These are phyloP conservation scores for Trichoderma asperelloides DNA, from an alignment of 495 filamentous ascomycete genomes.

Conservation along the genomic window DNA sequence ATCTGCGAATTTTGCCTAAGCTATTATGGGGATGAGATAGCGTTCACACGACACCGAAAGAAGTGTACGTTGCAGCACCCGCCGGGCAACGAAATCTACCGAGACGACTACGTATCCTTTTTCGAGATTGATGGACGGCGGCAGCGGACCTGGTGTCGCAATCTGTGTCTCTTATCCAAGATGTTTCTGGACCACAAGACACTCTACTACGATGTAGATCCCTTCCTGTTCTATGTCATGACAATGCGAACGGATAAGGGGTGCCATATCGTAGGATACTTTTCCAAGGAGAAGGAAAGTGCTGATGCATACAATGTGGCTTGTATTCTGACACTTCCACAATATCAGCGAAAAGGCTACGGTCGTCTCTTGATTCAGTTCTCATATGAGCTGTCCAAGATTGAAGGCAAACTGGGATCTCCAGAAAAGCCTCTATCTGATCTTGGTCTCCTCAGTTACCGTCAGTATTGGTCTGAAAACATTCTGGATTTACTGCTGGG, in stretches of 20 bases:
- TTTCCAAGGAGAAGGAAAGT: constrained; percentile 95
- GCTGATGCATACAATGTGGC: constrained; percentile 95
- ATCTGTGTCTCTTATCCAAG: constrained; percentile 87
- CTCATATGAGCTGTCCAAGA: constrained; percentile 93
- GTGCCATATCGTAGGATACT: constrained; percentile 91
- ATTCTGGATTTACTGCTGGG: constrained; percentile 76
- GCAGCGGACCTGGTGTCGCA: constrained; percentile 95
- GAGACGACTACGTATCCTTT: constrained; percentile 88
- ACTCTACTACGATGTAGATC: constrained; percentile 98
- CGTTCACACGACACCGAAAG: constrained; percentile 72
- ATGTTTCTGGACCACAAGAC: constrained; percentile 98
- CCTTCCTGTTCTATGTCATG: constrained; percentile 99
- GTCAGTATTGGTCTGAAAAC: constrained; percentile 94
- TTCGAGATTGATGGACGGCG: constrained; percentile 94
- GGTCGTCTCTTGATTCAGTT: constrained; percentile 91
- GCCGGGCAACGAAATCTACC: constrained; percentile 96
- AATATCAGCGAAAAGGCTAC: constrained; percentile 90
- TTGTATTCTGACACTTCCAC: constrained; percentile 91
- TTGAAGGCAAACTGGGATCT: constrained; percentile 87
- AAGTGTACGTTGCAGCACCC: constrained; percentile 92
- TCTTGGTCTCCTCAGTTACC: constrained; percentile 81
- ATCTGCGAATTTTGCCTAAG: constrained; percentile 96
- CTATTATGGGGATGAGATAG: constrained; percentile 72
- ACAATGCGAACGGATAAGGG: constrained; percentile 74
- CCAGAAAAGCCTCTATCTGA: constrained; percentile 96